phyloP scores from a whole-genome alignment of 192 early-diverging fungal genomes.

The Umbelopsis vinacea region DNA sequence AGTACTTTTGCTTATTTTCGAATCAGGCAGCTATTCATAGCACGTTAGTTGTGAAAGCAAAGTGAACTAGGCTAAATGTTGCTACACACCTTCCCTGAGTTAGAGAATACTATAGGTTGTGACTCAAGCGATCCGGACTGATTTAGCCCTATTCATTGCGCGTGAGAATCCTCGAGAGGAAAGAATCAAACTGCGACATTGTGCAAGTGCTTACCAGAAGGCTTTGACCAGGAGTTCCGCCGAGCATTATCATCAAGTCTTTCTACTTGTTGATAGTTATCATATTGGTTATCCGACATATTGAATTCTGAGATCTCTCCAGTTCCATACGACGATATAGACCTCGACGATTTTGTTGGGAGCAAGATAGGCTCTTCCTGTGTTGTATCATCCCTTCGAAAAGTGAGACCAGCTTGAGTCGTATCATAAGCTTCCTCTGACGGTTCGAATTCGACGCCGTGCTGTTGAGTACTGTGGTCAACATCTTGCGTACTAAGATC shows the following conservation, averaged over 20 bases:
- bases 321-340: not conserved
- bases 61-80: too few species aligned
- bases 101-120: too few species aligned
- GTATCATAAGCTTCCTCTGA: not conserved
- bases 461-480: not conserved
- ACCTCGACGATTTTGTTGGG: not conserved
- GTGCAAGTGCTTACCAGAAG: not conserved
- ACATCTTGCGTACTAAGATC: too few species aligned
- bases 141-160: too few species aligned
- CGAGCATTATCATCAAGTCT: slow-evolving; percentile 9
- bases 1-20: not conserved
- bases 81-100: too few species aligned
- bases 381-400: not conserved
- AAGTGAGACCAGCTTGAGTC: not conserved
- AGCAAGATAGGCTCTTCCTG: not conserved
- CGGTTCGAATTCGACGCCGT: not conserved
- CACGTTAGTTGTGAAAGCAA: too few species aligned
- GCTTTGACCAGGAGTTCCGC: not conserved
- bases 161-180: too few species aligned
- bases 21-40: too few species aligned
- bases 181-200: too few species aligned
- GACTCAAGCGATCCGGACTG: too few species aligned
- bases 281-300: not conserved
- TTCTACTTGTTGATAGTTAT: not conserved
- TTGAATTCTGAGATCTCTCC: not conserved